Conservation (phyloP, 129 eudicot species). For the Mikania micrantha region DNA sequence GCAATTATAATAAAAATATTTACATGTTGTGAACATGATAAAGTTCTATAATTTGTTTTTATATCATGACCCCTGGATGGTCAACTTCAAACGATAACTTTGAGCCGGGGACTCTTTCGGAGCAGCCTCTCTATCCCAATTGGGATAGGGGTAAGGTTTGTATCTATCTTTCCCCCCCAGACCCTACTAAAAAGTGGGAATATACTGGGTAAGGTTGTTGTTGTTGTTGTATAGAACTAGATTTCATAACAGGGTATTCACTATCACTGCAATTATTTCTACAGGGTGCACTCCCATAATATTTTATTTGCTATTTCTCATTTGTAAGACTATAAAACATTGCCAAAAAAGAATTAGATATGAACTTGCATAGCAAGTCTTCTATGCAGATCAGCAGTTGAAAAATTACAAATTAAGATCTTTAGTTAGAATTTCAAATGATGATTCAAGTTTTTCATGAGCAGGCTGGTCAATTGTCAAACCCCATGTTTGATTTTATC, state of each 20-base stretch:
- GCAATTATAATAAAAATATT: constrained; percentile 6
- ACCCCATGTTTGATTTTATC: not conserved
- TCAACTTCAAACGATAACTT: too few relatives aligned
- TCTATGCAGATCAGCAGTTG: not conserved
- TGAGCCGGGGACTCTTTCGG: too few relatives aligned
- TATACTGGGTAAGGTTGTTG: too few relatives aligned
- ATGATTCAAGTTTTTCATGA: not conserved
- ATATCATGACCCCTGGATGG: too few relatives aligned
- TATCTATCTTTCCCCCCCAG: too few relatives aligned
- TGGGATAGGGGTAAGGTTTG: too few relatives aligned
- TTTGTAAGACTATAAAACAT: not conserved
- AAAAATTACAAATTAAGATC: not conserved
- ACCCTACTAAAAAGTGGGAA: too few relatives aligned
- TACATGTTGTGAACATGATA: not conserved
- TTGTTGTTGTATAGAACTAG: not conserved
- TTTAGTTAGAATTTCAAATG: not conserved
- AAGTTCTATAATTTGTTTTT: too few relatives aligned
- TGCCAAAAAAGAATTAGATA: not conserved
- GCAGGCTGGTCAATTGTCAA: not conserved
- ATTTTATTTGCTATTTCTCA: not conserved
- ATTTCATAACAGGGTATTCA: not conserved
- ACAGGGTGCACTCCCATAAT: not conserved
- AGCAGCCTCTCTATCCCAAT: too few relatives aligned
- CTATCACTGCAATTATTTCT: not conserved
- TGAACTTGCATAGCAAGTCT: not conserved